phyloP scores from a whole-genome alignment of 768 basidiomycete genomes.

The button mushroom (Agaricus bisporus) region DNA sequence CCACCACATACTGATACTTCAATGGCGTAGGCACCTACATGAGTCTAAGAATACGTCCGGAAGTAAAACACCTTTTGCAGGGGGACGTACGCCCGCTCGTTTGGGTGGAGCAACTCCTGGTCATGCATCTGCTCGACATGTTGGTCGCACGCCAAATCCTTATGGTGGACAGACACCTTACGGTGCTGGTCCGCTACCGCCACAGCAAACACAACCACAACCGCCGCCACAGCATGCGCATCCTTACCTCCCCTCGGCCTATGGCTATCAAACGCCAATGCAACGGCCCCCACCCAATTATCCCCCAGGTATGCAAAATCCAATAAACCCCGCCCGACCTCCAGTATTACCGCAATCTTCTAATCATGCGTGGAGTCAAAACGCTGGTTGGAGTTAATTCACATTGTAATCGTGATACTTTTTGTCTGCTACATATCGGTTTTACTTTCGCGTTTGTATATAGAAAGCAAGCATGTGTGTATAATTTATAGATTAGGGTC shows the following conservation, averaged over 20 bases:
- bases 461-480: slow-evolving; percentile 1
- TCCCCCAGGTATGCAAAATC: slow-evolving; percentile 35
- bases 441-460: neutral
- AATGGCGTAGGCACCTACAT: slow-evolving; percentile 57
- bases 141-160: slow-evolving; percentile 74
- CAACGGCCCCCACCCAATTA: slow-evolving; percentile 33
- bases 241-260: slow-evolving; percentile 24
- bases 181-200: slow-evolving; percentile 19
- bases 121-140: slow-evolving; percentile 68
- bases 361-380: slow-evolving; percentile 20
- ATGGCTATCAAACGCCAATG: slow-evolving; percentile 46
- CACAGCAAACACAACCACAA: slow-evolving; percentile 21
- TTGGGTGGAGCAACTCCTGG: slow-evolving; percentile 79
- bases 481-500: slow-evolving; percentile 7
- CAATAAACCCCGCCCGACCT: slow-evolving; percentile 63
- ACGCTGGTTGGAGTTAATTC: slow-evolving; percentile 17
- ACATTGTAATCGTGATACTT: neutral
- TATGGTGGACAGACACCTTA: slow-evolving; percentile 53
- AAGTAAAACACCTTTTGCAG: slow-evolving; percentile 78
- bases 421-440: neutral
- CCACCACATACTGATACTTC: neutral
- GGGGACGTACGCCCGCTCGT: slow-evolving; percentile 70
- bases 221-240: slow-evolving; percentile 23
- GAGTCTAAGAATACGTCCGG: slow-evolving; percentile 63
- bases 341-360: slow-evolving; percentile 48